Percentiles rank a stretch among this genome's conserved stretches.
Evolutionary conservation across 495 filamentous ascomycete species (phyloP).

Genomic region (Wilcoxina mikolae): DNA sequence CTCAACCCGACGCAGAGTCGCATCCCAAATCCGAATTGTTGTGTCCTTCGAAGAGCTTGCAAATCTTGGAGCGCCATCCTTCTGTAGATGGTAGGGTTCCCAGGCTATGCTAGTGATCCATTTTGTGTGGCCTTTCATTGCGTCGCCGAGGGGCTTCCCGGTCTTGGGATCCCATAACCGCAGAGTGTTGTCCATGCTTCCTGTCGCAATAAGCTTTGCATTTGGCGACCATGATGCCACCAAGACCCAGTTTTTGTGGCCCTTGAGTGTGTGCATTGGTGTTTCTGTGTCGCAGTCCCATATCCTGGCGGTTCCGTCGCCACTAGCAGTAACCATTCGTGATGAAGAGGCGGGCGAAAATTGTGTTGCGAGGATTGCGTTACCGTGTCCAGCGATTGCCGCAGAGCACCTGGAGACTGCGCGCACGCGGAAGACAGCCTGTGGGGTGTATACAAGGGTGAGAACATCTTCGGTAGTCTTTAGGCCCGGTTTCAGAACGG

Average conservation of each 20-base stretch:
- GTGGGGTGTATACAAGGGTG: slow-evolving; percentile 68
- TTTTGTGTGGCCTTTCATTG: slow-evolving; percentile 79
- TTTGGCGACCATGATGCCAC: slow-evolving; percentile 77
- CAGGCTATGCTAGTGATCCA: slow-evolving; percentile 80
- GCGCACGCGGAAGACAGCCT: slow-evolving; percentile 87
- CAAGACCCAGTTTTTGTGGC: slow-evolving; percentile 87
- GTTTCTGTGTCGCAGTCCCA: slow-evolving; percentile 96
- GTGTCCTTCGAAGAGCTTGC: slow-evolving; percentile 84
- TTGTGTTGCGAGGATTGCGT: slow-evolving; percentile 73
- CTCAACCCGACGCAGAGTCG: slow-evolving; percentile 60
- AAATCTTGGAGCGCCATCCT: slow-evolving; percentile 56
- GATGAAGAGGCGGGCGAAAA: slow-evolving; percentile 75
- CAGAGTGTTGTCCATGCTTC: slow-evolving; percentile 84
- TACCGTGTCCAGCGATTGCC: slow-evolving; percentile 78
- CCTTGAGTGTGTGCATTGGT: slow-evolving; percentile 74
- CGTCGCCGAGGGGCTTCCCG: slow-evolving; percentile 56
- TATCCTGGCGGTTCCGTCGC: slow-evolving; percentile 81
- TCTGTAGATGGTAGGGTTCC: slow-evolving; percentile 85
- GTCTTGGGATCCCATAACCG: slow-evolving; percentile 79
- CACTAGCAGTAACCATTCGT: slow-evolving; percentile 74
- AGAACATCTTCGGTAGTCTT: slow-evolving; percentile 60
- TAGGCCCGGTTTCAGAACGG: slow-evolving; percentile 46
- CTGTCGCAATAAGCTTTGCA: slow-evolving; percentile 67
- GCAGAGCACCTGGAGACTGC: slow-evolving; percentile 81
- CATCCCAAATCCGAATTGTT: slow-evolving; percentile 80